Evolutionary conservation across 371 early-diverging fungal species (phyloP), one percentile per base, ranked within the genome.

Genomic region (Apophysomyces trapeziformis): DNA sequence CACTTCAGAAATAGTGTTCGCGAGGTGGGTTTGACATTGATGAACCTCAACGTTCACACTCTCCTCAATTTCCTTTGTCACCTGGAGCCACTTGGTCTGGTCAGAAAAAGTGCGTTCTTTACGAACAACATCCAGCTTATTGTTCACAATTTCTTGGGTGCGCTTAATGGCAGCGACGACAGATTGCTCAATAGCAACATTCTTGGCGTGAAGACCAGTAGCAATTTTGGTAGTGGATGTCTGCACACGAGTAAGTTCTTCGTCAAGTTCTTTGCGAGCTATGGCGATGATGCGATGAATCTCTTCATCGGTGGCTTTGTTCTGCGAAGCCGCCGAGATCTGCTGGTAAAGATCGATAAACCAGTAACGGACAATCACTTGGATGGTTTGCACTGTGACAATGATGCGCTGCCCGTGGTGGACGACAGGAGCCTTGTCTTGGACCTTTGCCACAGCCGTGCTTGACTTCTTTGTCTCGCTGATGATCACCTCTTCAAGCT

Each of bases 131-230:
- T 46, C 36, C n/a, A 78, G 43, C 47, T 75, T 73, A n/a, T 59
- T 61, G 14, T 39, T 45, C 14, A 76, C 47, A 18, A 67, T 37
- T 3, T 62, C 56, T 36, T 78, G 68, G 5, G 76, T 67, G 32
- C 67, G 70, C 14, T 68, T 47, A 60, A 78, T 69, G n/a, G 76
- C 69, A 46, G 70, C 66, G 8, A 70, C 68, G 43, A 73, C 65
- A 1, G 73, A 63, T 2, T 70, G 67, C 16, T 65, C 58, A 21
- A 50, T 21, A 21, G n/a, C 54, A 21, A 26, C 5, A 11, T 21
- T 50, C 35, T 50, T 50, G 7, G n/a, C 9, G 4, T 0, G 7
- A 50, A 50, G 32, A 38, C 70, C 66, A 14, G 76, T 60, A n/a
- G 61, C 47, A 14, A 66, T 60, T 54, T 72, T 72, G 39, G 65